Base-by-base conservation (phyloP, 2,329 filamentous ascomycete species). In the Bipolaris victoriae region DNA sequence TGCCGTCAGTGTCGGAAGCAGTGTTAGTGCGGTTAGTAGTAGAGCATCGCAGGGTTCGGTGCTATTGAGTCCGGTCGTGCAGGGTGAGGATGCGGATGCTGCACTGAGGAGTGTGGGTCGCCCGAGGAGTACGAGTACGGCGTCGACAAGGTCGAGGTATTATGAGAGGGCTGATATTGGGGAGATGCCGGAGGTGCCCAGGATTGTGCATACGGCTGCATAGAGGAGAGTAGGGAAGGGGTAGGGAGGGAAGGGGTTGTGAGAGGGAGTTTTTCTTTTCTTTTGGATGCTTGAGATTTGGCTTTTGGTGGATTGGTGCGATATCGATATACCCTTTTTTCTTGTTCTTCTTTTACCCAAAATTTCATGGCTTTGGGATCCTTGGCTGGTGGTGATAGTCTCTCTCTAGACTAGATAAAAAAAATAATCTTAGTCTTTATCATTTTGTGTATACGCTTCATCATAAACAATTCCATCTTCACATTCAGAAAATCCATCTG, bases 171-270 rank as follows among this genome's bases (percentile, higher is more conserved):
- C 7, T 31, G 29, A 31, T 31, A 10, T 31, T 3, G 10, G 10
- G 29, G 29, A 4, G 29, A 61, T 63, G 39, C 61, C 62, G 26
- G 65, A 66, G 31, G 58, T 74, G 5, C 71, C 72, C 1, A 73
- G 56, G 57, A 75, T 74, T 40, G 52, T 74, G n/a, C 69, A 66
- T 10, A 73, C 70, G 5, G 73, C 71, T 11, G 61, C 67, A 15
- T 67, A 47, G 22, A 7, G 56, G 47, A 22, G 29, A 5, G 3
- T 1, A 13, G 37, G 44, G 26, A 5, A 6, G 2, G 7, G 6
- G 3, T 31, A 16, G 16, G 10, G 10, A 13, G 0, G 29, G 29
- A 13, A 13, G 29, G 29, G 29, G 10, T 13, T 31, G 29, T 5
- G 29, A 16, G 15, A 37, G 35, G 35, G 4, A 16, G 35, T 37